These are phyloP conservation scores for Hanseniaspora thailandica DNA, from an alignment of 805 yeast species.

Conservation along the genomic window DNA sequence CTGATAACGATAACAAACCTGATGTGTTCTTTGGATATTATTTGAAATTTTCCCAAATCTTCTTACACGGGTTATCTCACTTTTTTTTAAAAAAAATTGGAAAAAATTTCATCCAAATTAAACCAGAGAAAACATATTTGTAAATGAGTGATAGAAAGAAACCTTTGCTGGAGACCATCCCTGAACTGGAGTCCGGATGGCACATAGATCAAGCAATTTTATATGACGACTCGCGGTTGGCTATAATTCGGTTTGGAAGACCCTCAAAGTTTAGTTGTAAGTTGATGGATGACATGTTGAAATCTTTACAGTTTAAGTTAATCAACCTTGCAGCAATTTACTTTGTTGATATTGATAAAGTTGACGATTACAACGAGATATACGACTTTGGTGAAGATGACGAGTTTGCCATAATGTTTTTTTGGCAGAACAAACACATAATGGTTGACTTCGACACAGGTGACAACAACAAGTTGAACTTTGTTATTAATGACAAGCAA, in stretches of 20 bases:
- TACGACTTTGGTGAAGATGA: conserved; percentile 22
- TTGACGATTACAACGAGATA: conserved; percentile 70
- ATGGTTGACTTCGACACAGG: conserved; percentile 99
- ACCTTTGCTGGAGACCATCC: conserved; percentile 30
- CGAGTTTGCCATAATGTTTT: conserved; percentile 90
- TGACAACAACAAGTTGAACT: conserved; percentile 86
- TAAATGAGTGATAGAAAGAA: not conserved
- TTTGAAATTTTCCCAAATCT: no score
- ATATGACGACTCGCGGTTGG: conserved; percentile 81
- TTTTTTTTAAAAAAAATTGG: no score
- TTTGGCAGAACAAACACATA: conserved; percentile 87
- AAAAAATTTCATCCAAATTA: no score
- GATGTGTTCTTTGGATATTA: no score
- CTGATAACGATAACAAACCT: no score
- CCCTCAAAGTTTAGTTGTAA: conserved; percentile 68
- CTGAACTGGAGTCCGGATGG: conserved; percentile 79
- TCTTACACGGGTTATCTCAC: no score
- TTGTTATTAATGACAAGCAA: conserved; percentile 64
- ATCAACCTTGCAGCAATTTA: conserved; percentile 81
- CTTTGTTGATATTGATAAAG: conserved; percentile 77
- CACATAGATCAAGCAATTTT: conserved; percentile 96
- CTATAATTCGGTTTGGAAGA: conserved; percentile 78
- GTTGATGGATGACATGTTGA: conserved; percentile 81
- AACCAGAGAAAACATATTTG: not conserved
- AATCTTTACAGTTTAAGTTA: conserved; percentile 67